Evolutionary conservation across 1,139 yeast genomes (phyloP), one percentile per base, ranked within the genome.

Genomic region (Kluyveromyces marxianus): DNA sequence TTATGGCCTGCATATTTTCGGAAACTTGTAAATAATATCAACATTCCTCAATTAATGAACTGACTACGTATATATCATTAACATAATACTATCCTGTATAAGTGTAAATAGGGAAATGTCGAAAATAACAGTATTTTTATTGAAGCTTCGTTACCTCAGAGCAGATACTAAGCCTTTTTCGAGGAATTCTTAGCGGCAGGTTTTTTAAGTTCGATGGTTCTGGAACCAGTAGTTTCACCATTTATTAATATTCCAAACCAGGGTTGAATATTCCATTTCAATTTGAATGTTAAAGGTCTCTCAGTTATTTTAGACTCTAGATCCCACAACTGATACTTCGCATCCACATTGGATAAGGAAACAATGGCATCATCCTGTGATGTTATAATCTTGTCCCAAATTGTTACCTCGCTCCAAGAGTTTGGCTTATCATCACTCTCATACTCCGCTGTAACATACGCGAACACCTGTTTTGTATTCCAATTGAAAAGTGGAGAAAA

Each of bases 221-320:
- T 35, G 10, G 39, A 35, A 3, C 76, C 69, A 7, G 58, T 63
- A 3, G 88, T 73, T 48, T 75, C 74, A 3, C 96, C 97, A 64
- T 69, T 85, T 0, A 80, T 62, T 53, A 92, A 69, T 3, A 89
- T 81, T 4, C 98, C 98, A 7, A 90, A 77, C 64, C 81, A 75
- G 3, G 98, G 98, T 69, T 92, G 97, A 44, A 90, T 74, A 63
- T 90, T 90, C 94, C 96, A 92, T 53, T 87, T 92, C 47, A 92
- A 71, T 52, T 73, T 78, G 46, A 90, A 71, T 4, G 71, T 72
- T 7, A 95, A 89, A 33, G 82, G 79, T 59, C 88, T 79, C 47
- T 76, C 79, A 49, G 79, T 71, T 56, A 89, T 79, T 24, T 79
- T 69, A 47, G 76, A 76, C 58, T 82, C 84, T 43, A 83, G 76